Evolutionary conservation across 176 grass and related monocot species (phyloP), one percentile per base, ranked within the genome.

Genomic region (Poa annua): DNA sequence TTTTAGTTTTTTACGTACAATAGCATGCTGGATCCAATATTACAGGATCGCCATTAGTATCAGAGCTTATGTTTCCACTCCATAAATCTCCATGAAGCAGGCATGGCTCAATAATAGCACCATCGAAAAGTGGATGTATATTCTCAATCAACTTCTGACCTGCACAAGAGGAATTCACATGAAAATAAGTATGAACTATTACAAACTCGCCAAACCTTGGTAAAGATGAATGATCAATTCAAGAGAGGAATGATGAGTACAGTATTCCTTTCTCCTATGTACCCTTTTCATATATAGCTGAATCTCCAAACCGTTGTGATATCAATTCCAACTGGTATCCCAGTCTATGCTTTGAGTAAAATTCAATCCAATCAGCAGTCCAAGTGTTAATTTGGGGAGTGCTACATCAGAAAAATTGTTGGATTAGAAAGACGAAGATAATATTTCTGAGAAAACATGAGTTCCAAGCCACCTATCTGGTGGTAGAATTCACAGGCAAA

Each of bases 1-100:
- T 10, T n/a, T 29, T 29, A 29, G 29, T 1, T 29, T 29, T 62
- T 42, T 65, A 83, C 96, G 71, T 78, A 96, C 93, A 96, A 74
- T 99, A 99, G 90, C 93, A 99, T 41, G 93, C 96, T 63, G 93
- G 96, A 77, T 99, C 91, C 78, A 99, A 77, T 88, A 99, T 94
- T 50, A 94, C 89, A 83, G 96, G 96, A 84, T 96, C 90, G 39
- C 93, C 89, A 0, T 94, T 90, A 33, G 78, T 80, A 35, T 99
- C 96, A 25, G 83, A 85, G 54, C 91, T 99, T 83, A 99, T 92
- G 65, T 99, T 99, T 54, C 96, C 96, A 21, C 91, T 99, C 96
- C 96, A 96, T 61, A 99, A 82, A 73, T 99, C 96, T 36, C 93
- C 96, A 85, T 99, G 96, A 83, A 92, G 89, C 82, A 99, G 92